phyloP scores from a whole-genome alignment of 2,329 filamentous ascomycete genomes.

The Capronia americana region DNA sequence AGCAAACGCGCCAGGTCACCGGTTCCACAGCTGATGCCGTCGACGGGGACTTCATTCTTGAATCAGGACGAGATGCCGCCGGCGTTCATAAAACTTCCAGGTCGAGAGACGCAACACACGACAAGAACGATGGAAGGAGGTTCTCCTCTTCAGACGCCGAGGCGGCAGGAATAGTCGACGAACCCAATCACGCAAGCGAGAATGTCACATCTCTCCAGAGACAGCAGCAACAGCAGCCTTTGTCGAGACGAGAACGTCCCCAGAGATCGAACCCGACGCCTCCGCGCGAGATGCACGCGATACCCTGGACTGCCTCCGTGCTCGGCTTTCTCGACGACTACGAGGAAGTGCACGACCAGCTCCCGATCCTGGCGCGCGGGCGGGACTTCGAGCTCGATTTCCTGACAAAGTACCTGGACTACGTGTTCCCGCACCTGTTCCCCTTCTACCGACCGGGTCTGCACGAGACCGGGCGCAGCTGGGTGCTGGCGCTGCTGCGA shows the following conservation, averaged over 20 bases:
- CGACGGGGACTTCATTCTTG: conserved; percentile 8
- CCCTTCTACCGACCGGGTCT: conserved; percentile 66
- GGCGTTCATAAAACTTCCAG: background rate
- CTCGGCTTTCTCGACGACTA: conserved; percentile 19
- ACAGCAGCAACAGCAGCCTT: background rate
- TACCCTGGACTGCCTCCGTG: conserved; percentile 3
- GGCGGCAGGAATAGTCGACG: background rate
- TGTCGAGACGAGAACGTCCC: background rate
- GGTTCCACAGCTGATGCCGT: conserved; percentile 17
- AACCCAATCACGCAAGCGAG: background rate
- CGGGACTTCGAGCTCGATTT: conserved; percentile 43
- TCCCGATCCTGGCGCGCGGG: conserved; percentile 16
- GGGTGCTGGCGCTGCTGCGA: conserved; percentile 64
- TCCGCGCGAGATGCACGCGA: background rate
- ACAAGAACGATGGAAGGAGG: background rate
- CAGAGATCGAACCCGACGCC: background rate
- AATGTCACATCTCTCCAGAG: background rate
- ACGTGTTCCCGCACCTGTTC: conserved; percentile 67
- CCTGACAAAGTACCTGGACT: conserved; percentile 67
- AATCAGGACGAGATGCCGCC: background rate
- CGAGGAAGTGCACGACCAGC: conserved; percentile 23
- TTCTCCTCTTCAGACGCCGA: background rate
- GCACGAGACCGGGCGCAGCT: conserved; percentile 63
- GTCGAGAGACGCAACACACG: background rate
- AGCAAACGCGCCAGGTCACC: conserved; percentile 20